Percentiles rank a stretch among this genome's conserved stretches.
phyloP scores from a whole-genome alignment of 2,329 filamentous ascomycete species.

The Mariannaea elegans region DNA sequence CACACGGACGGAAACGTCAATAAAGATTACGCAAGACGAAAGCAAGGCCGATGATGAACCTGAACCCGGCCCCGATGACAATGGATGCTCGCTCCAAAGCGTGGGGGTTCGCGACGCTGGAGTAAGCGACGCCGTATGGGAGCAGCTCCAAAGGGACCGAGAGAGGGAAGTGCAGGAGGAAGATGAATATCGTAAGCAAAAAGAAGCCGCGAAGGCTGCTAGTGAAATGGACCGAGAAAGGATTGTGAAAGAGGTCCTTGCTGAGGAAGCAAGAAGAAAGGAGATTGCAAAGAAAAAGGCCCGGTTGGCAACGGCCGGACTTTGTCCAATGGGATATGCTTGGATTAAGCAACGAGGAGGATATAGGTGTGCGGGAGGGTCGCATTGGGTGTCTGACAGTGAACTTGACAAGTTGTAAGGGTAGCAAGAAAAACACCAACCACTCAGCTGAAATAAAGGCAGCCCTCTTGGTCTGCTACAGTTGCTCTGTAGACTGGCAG shows the following conservation, averaged over 20 bases:
- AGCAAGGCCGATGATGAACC: slow-evolving; percentile 1
- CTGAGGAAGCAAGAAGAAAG: slow-evolving; percentile 35
- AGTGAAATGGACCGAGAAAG: slow-evolving; percentile 45
- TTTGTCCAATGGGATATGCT: slow-evolving; percentile 63
- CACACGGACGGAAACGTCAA: not conserved
- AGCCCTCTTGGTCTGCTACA: no score
- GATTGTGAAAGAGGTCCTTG: slow-evolving; percentile 43
- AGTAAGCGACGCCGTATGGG: slow-evolving; percentile 69
- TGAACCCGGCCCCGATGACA: slow-evolving; percentile 18
- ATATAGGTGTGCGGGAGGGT: slow-evolving; percentile 70
- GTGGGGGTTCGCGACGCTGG: slow-evolving; percentile 59
- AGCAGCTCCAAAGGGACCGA: slow-evolving; percentile 64
- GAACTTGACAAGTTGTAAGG: slow-evolving; percentile 22
- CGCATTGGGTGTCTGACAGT: slow-evolving; percentile 55
- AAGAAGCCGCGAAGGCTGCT: slow-evolving; percentile 40
- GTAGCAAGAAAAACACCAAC: no score
- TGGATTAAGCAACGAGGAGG: slow-evolving; percentile 70
- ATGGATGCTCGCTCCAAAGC: no score
- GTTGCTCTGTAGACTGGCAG: no score
- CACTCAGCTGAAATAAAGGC: no score
- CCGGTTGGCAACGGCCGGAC: slow-evolving; percentile 62
- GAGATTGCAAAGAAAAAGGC: slow-evolving; percentile 51
- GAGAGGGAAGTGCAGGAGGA: slow-evolving; percentile 49
- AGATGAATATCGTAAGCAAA: slow-evolving; percentile 46
- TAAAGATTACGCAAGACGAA: not conserved